These are phyloP conservation scores for Sugiyamaella neomexicana DNA, from an alignment of 1,139 yeast species.

Conservation along the genomic window DNA sequence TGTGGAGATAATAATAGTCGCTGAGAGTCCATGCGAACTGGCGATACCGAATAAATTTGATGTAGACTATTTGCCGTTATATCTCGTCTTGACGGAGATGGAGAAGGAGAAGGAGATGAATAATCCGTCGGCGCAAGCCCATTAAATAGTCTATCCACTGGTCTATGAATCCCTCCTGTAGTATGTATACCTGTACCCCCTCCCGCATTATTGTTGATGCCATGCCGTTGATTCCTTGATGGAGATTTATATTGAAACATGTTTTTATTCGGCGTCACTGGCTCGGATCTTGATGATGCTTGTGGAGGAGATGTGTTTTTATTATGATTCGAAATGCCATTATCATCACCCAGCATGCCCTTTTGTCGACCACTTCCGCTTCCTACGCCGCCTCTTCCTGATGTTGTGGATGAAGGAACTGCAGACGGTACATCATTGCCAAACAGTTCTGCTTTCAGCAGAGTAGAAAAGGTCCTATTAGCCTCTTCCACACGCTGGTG, in stretches of 20 bases:
- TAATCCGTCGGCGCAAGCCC: conserved; percentile 8
- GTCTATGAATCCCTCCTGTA: conserved; percentile 12
- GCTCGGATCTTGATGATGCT: conserved; percentile 37
- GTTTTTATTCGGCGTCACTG: conserved; percentile 43
- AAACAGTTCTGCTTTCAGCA: conserved; percentile 84
- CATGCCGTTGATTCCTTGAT: conserved; percentile 17
- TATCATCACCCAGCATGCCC: not conserved
- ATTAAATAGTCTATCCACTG: conserved; percentile 8
- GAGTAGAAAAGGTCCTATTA: conserved; percentile 79
- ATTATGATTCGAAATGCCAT: not conserved
- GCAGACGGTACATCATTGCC: conserved; percentile 78
- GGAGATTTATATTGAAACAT: conserved; percentile 38
- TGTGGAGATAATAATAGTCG: conserved; percentile 76
- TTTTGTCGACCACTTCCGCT: conserved; percentile 9
- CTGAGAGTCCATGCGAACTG: conserved; percentile 88
- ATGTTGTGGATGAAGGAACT: conserved; percentile 33
- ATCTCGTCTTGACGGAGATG: conserved; percentile 20
- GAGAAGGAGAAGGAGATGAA: conserved; percentile 2
- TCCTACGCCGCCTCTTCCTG: conserved; percentile 10
- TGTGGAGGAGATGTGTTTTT: conserved; percentile 32
- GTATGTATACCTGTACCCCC: conserved; percentile 13
- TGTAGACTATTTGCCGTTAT: conserved; percentile 25
- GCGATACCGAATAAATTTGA: conserved; percentile 68
- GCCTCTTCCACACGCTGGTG: conserved; percentile 64
- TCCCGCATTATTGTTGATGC: conserved; percentile 8